Evolutionary conservation across 2,329 filamentous ascomycete species (phyloP).

Genomic region (Byssothecium circinans): DNA sequence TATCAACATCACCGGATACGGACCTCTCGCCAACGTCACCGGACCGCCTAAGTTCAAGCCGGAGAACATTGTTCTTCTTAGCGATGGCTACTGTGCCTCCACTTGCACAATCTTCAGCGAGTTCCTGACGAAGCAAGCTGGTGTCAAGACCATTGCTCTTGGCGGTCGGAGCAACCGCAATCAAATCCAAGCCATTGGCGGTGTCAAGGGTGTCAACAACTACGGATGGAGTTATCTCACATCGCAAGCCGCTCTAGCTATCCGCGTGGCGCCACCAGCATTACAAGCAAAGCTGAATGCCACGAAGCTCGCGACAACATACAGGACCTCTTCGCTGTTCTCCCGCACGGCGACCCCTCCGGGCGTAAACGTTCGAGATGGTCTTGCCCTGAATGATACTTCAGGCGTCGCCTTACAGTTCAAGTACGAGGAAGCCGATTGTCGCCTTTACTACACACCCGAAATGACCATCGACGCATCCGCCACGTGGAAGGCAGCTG

Average conservation of each 20-base stretch:
- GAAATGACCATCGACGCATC: conserved; percentile 46
- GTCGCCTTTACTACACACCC: conserved; percentile 45
- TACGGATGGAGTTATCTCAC: conserved; percentile 40
- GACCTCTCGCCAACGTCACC: conserved; percentile 47
- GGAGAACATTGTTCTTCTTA: conserved; percentile 56
- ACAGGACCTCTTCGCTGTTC: conserved; percentile 25
- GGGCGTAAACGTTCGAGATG: conserved; percentile 40
- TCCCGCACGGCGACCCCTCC: conserved; percentile 22
- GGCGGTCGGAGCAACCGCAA: conserved; percentile 53
- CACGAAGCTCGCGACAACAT: conserved; percentile 30
- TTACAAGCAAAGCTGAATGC: conserved; percentile 27
- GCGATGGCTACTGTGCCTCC: conserved; percentile 62
- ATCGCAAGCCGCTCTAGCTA: conserved; percentile 21
- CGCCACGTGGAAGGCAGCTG: conserved; percentile 43
- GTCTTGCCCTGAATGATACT: conserved; percentile 33
- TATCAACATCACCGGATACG: conserved; percentile 42
- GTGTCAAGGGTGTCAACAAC: conserved; percentile 54
- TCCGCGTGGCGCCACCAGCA: conserved; percentile 13
- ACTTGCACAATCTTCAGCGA: conserved; percentile 61
- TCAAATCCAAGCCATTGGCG: conserved; percentile 58
- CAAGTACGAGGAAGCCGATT: conserved; percentile 44
- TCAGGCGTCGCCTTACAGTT: conserved; percentile 42
- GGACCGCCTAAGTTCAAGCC: conserved; percentile 54
- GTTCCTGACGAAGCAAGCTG: conserved; percentile 55
- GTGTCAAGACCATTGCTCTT: conserved; percentile 57